These are phyloP conservation scores for Inonotus hispidus DNA, from an alignment of 1,284 basidiomycete species.

Conservation along the genomic window DNA sequence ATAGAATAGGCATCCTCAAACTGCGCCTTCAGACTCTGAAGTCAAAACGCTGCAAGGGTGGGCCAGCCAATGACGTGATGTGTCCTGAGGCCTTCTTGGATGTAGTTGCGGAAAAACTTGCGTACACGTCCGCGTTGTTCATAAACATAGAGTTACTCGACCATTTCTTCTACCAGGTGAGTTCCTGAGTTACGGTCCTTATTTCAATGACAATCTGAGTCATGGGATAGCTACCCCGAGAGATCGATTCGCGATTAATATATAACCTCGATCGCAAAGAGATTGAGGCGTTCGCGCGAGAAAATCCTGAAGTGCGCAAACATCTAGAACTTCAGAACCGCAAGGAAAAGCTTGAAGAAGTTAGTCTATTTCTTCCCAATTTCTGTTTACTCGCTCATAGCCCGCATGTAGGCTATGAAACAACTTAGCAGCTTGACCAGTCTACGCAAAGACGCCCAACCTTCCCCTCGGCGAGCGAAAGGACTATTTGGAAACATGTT, in stretches of 20 bases:
- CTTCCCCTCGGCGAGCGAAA: conserved; percentile 59
- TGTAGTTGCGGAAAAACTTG: conserved; percentile 95
- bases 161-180: conserved; percentile 96
- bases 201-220: neutral
- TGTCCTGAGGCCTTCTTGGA: conserved; percentile 98
- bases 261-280: conserved; percentile 88
- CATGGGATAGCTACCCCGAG: conserved; percentile 78
- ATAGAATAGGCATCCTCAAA: conserved; percentile 79
- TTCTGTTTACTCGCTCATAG: conserved; percentile 6
- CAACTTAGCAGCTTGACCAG: conserved; percentile 83
- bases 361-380: conserved; percentile 28
- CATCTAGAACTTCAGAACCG: conserved; percentile 97
- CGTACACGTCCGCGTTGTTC: conserved; percentile 96
- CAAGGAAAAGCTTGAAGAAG: conserved; percentile 97
- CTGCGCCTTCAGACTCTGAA: conserved; percentile 80
- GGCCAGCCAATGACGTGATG: conserved; percentile 82
- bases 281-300: conserved; percentile 85
- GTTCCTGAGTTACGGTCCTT: conserved; percentile 21
- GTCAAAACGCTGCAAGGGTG: conserved; percentile 81
- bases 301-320: conserved; percentile 81
- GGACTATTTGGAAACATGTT: conserved; percentile 74
- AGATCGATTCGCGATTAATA: conserved; percentile 92
- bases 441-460: conserved; percentile 71
- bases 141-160: conserved; percentile 97
- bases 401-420: conserved; percentile 70